These are phyloP conservation scores for Fusarium nanum DNA, from an alignment of 2,329 filamentous ascomycete species.

Conservation along the genomic window DNA sequence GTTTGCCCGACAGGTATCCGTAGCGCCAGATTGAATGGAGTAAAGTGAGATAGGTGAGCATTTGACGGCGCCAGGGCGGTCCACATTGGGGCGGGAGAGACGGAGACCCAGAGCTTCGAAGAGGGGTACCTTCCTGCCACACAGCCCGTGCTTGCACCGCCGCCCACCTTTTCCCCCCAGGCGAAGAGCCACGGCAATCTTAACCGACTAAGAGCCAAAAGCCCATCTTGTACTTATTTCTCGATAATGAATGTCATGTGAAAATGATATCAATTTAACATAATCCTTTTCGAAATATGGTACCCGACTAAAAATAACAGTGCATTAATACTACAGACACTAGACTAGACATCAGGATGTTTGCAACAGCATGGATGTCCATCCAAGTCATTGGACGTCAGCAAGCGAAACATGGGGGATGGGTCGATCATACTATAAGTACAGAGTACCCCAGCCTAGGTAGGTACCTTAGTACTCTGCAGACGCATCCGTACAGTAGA, in stretches of 20 bases:
- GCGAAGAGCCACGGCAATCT: not conserved
- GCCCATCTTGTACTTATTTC: not conserved
- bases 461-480: not conserved
- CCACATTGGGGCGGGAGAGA: constrained; percentile 36
- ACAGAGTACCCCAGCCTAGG: constrained; percentile 2
- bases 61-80: constrained; percentile 26
- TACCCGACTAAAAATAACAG: not conserved
- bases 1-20: constrained; percentile 9
- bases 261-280: not conserved
- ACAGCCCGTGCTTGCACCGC: constrained; percentile 17
- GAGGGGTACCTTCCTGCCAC: constrained; percentile 15
- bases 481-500: not conserved
- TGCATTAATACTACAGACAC: not conserved
- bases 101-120: constrained; percentile 19
- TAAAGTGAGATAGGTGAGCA: constrained; percentile 22
- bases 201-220: constrained; percentile 2
- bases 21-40: constrained; percentile 35
- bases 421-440: constrained; percentile 9
- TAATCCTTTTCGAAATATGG: not conserved
- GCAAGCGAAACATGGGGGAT: constrained; percentile 13
- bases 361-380: constrained; percentile 20
- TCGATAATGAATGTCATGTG: not conserved
- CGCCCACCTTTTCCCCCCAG: constrained; percentile 18
- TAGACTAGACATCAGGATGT: not conserved
- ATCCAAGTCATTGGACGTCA: constrained; percentile 16